Base-by-base conservation (phyloP, 257 asterid species). In the Forsythia viridissima region DNA sequence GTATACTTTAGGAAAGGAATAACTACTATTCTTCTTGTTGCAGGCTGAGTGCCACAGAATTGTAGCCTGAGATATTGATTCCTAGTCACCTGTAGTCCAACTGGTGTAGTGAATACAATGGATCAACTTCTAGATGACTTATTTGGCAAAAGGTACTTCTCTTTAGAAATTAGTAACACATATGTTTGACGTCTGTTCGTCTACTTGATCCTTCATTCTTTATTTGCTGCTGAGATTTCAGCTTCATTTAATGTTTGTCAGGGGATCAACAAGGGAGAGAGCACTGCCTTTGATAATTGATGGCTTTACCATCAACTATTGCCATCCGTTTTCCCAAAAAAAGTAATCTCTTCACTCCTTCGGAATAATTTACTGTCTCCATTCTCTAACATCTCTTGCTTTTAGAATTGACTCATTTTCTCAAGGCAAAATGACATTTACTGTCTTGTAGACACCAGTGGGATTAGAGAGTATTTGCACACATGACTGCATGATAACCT, bases 191-290 rank as follows among this genome's bases (percentile, higher is more conserved):
- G 74, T 24, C 59, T 70, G 3, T 4, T 57, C 7, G 2, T 41
- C 61, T 39, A 24, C 44, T 77, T 74, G 13, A 41, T 4, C 24
- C 1, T 16, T 57, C 77, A 0, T 46, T 76, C 18, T 63, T 63
- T 59, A 63, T 43, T 76, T 39, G 55, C 48, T 70, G 34, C 66
- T 8, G 15, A 13, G 39, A 63, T 30, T 63, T 30, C 70, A 30
- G 15, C 70, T 63, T 63, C 18, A 30, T 30, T 63, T 30, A 24
- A 63, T 63, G 70, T 63, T 63, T 30, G 63, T 52, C 63, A 83
- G 86, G 79, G 81, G 68, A 44, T 71, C 83, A 41, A 76, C 77
- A 71, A 83, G 86, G 65, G 86, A 83, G 73, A 77, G 9, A 66
- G 83, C 86, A 65, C 52, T 83, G 37, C 65, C 83, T 70, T 75